These are phyloP conservation scores for Xylaria digitata DNA, from an alignment of 2,329 filamentous ascomycete species.

Conservation along the genomic window DNA sequence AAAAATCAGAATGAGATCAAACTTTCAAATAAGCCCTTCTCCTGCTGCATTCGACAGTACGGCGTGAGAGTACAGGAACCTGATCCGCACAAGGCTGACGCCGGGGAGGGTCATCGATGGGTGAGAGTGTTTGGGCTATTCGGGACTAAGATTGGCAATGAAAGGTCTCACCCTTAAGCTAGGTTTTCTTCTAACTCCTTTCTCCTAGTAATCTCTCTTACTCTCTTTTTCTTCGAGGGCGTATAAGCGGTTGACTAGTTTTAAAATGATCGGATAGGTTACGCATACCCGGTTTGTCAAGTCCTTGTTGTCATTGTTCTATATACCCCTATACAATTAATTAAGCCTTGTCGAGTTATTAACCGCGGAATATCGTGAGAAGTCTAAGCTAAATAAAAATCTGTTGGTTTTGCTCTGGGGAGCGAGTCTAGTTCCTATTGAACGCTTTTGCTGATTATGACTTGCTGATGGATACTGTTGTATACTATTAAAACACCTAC, in stretches of 20 bases:
- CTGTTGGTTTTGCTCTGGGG: neutral
- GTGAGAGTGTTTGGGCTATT: constrained; percentile 73
- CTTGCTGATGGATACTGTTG: neutral
- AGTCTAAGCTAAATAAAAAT: neutral
- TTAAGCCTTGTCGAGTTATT: neutral
- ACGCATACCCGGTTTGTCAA: neutral
- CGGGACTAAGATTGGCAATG: constrained; percentile 66
- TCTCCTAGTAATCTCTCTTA: too few relatives aligned
- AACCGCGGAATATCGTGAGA: neutral
- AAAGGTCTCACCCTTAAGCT: neutral
- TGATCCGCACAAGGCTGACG: constrained; percentile 58
- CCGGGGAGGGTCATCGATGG: constrained; percentile 64
- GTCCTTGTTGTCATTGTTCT: constrained; percentile 1
- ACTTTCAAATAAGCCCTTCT: constrained; percentile 69
- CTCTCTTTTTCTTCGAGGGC: neutral
- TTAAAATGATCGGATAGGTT: neutral
- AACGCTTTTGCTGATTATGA: neutral
- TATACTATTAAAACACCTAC: neutral
- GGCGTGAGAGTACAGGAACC: constrained; percentile 63
- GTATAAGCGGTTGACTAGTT: neutral
- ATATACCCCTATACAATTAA: constrained; percentile 28
- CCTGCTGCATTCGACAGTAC: constrained; percentile 78
- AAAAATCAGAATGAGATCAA: neutral
- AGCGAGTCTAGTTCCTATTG: too few relatives aligned
- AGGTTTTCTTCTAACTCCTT: neutral